A percentile compares a stretch with the other conserved stretches of the same genome.
Evolutionary conservation across 768 basidiomycete genomes (phyloP).

Genomic region (Termitomyces titanicus): DNA sequence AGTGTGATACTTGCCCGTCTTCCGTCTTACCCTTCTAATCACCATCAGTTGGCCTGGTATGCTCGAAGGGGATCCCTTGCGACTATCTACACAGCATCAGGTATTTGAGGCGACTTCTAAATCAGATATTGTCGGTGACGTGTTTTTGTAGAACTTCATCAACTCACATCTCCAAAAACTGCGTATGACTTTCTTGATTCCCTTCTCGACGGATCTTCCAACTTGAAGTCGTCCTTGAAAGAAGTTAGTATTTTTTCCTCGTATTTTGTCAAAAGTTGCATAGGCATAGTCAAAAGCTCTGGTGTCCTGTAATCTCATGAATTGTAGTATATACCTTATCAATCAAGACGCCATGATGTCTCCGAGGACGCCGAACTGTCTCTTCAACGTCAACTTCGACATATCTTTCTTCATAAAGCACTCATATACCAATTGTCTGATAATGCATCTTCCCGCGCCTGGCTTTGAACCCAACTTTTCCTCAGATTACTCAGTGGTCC

Average conservation of each 20-base stretch:
- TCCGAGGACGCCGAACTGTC: neutral
- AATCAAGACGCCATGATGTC: neutral
- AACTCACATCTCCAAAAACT: constrained; percentile 72
- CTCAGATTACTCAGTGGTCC: constrained; percentile 20
- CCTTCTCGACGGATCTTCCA: constrained; percentile 49
- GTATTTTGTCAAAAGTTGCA: constrained; percentile 69
- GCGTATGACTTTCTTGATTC: constrained; percentile 62
- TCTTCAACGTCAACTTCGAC: no score
- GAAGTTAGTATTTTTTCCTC: constrained; percentile 54
- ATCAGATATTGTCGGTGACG: neutral
- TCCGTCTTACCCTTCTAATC: neutral
- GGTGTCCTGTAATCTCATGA: constrained; percentile 39
- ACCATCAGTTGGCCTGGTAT: constrained; percentile 69
- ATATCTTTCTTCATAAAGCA: neutral
- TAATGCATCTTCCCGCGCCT: constrained; percentile 1
- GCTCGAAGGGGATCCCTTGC: constrained; percentile 61
- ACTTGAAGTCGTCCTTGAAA: constrained; percentile 41
- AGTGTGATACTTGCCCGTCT: neutral
- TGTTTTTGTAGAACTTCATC: constrained; percentile 61
- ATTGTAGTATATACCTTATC: neutral
- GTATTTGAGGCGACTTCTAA: constrained; percentile 26
- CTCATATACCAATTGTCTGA: neutral
- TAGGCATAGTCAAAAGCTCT: constrained; percentile 65
- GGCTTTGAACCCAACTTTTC: constrained; percentile 27
- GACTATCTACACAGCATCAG: constrained; percentile 68